Evolutionary conservation across 352 stramenopile genomes (phyloP).

Genomic region (Globisporangium uncinulatum): DNA sequence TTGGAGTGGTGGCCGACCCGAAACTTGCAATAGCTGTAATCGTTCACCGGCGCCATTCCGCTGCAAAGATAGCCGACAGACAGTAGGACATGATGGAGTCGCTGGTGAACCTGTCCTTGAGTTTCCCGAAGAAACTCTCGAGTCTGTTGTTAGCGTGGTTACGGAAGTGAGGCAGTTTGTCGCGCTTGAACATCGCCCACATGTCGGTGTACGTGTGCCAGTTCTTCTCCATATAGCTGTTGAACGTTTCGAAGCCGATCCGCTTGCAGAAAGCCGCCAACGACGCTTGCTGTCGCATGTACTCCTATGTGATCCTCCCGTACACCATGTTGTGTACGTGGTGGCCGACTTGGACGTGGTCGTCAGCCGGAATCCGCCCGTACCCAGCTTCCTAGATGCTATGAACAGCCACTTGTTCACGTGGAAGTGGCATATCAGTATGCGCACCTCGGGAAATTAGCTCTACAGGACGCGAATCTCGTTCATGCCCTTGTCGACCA

Average conservation of each 20-base stretch:
- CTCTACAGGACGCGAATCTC: too few relatives aligned
- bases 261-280: not conserved
- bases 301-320: too few relatives aligned
- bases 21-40: not conserved
- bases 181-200: slow-evolving; percentile 17
- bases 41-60: not conserved
- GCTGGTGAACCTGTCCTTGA: slow-evolving; percentile 13
- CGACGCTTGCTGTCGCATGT: too few relatives aligned
- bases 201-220: not conserved
- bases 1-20: slow-evolving; percentile 2
- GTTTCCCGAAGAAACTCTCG: slow-evolving; percentile 24
- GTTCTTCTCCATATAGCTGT: not conserved
- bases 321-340: too few relatives aligned
- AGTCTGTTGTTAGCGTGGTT: slow-evolving; percentile 27
- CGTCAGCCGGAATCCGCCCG: too few relatives aligned
- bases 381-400: too few relatives aligned
- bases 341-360: too few relatives aligned
- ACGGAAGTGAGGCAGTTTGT: slow-evolving; percentile 13
- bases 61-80: not conserved
- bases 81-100: slow-evolving; percentile 1
- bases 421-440: too few relatives aligned
- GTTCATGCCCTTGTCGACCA: too few relatives aligned
- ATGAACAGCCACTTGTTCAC: too few relatives aligned
- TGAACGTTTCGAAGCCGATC: not conserved
- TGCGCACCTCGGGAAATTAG: too few relatives aligned